These are phyloP conservation scores for Galerina sulciceps DNA, from an alignment of 768 basidiomycete genomes.

Conservation along the genomic window DNA sequence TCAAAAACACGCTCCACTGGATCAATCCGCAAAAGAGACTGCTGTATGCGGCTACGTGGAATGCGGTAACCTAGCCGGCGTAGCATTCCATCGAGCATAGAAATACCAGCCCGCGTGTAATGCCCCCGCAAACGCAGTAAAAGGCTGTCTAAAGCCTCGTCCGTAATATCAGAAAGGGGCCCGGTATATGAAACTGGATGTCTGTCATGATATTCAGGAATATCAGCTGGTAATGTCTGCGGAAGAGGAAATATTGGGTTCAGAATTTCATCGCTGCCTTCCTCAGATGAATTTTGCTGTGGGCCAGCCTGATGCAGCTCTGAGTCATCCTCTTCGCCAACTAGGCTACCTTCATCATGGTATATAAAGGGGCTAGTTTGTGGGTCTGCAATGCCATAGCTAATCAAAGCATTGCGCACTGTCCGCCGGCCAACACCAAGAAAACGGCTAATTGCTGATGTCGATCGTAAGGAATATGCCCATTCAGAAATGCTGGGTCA, in stretches of 20 bases:
- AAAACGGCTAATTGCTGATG: constrained; percentile 16
- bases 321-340: neutral
- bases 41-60: neutral
- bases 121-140: neutral
- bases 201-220: neutral
- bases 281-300: neutral
- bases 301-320: neutral
- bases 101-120: constrained; percentile 5
- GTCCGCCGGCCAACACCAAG: constrained; percentile 14
- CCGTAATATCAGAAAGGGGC: neutral
- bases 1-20: constrained; percentile 10
- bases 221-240: neutral
- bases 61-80: constrained; percentile 1
- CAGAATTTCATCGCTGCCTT: neutral
- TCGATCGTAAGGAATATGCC: constrained; percentile 18
- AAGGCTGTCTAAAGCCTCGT: constrained; percentile 1
- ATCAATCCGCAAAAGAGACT: constrained; percentile 8
- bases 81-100: constrained; percentile 14
- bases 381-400: constrained; percentile 14
- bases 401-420: constrained; percentile 16
- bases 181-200: neutral
- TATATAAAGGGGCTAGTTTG: constrained; percentile 3
- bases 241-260: neutral
- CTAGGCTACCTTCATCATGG: neutral
- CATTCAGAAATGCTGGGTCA: constrained; percentile 21